Percentiles rank a stretch among this genome's conserved stretches.
These are phyloP conservation scores for Thielaviopsis ethacetica DNA, from an alignment of 2,329 filamentous ascomycete genomes.

Conservation along the genomic window DNA sequence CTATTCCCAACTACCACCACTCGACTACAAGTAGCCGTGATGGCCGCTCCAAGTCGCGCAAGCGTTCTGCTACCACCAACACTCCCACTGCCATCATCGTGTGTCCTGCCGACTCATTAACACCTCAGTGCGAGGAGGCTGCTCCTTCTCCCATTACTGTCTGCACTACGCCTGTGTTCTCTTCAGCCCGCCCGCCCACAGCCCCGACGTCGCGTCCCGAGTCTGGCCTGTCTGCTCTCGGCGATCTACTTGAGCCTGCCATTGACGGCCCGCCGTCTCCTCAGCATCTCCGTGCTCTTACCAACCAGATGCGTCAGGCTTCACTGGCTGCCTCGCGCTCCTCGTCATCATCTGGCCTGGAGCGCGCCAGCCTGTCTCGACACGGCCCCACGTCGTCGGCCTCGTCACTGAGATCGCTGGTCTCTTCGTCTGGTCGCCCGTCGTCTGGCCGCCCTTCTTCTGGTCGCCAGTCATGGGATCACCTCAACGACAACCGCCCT, in stretches of 20 bases:
- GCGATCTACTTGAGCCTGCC: constrained; percentile 38
- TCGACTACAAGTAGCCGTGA: constrained; percentile 9
- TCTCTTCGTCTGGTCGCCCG: constrained; percentile 10
- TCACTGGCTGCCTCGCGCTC: constrained; percentile 21
- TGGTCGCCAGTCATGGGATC: constrained; percentile 31
- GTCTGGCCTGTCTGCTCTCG: constrained; percentile 13
- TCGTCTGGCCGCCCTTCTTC: constrained; percentile 10
- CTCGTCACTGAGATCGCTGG: constrained; percentile 33
- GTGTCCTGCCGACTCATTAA: constrained; percentile 4
- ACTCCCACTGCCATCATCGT: not conserved
- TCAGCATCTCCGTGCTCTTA: constrained; percentile 40
- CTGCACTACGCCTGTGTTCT: not conserved
- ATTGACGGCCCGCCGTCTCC: constrained; percentile 46
- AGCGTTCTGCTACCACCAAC: constrained; percentile 7
- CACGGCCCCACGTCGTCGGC: constrained; percentile 36
- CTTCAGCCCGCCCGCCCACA: constrained; percentile 4
- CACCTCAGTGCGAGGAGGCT: constrained; percentile 5
- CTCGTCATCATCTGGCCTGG: constrained; percentile 8
- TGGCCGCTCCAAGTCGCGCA: constrained; percentile 6
- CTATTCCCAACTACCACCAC: constrained; percentile 10
- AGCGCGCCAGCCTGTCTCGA: constrained; percentile 13
- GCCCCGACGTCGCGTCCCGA: constrained; percentile 5
- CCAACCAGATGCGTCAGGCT: constrained; percentile 39
- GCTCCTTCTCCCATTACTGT: not conserved
- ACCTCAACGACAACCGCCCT: constrained; percentile 20